phyloP scores from a whole-genome alignment of 345 rosid genomes.

The Passiflora organensis region DNA sequence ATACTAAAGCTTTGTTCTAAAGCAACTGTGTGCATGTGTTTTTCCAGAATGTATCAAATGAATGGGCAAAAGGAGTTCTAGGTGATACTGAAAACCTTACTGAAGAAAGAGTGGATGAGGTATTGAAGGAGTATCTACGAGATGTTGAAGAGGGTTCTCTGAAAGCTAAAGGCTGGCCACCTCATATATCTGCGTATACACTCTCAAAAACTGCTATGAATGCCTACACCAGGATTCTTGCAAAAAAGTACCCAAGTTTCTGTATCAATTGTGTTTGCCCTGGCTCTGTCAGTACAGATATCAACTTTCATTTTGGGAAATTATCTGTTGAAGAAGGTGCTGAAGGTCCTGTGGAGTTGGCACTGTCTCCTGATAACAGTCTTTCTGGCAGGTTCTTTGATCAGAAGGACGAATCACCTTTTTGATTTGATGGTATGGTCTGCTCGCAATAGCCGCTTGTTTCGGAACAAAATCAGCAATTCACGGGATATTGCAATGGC shows the following conservation, averaged over 20 bases:
- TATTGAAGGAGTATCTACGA: slow-evolving; percentile 14
- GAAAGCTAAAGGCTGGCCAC: slow-evolving; percentile 38
- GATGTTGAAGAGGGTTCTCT: slow-evolving; percentile 27
- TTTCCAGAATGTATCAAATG: slow-evolving; percentile 18
- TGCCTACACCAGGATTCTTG: slow-evolving; percentile 35
- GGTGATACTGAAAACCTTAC: slow-evolving; percentile 18
- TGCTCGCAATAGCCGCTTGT: no score
- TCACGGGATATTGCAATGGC: no score
- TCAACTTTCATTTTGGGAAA: slow-evolving; percentile 20
- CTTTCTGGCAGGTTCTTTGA: slow-evolving; percentile 34
- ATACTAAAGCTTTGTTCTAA: no score
- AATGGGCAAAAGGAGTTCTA: slow-evolving; percentile 24
- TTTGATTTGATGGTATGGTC: no score
- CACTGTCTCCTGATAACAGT: slow-evolving; percentile 25
- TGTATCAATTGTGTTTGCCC: slow-evolving; percentile 32
- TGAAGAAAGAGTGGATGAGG: slow-evolving; percentile 29
- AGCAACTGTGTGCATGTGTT: neutral
- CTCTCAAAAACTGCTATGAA: slow-evolving; percentile 29
- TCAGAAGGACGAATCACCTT: slow-evolving; percentile 3
- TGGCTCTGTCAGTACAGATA: slow-evolving; percentile 31
- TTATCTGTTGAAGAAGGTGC: slow-evolving; percentile 31
- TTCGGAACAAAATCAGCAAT: no score
- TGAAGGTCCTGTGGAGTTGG: slow-evolving; percentile 20
- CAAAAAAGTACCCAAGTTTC: slow-evolving; percentile 24
- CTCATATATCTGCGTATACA: slow-evolving; percentile 13